Evolutionary conservation across 495 filamentous ascomycete species (phyloP).

Genomic region (Polyplosphaeria fusca): DNA sequence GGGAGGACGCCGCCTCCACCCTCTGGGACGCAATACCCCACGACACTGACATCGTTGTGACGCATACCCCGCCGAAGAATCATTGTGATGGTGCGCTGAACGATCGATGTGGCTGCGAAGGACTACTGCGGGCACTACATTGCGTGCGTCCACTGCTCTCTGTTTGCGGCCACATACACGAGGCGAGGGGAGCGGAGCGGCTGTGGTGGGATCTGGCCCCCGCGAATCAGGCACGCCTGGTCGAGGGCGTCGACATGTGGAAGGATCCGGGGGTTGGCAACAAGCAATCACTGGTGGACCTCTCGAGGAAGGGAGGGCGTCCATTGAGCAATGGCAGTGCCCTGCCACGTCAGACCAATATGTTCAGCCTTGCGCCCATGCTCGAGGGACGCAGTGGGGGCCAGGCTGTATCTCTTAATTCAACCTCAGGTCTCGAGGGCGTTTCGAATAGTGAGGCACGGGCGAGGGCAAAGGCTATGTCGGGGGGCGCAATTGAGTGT

Average conservation of each 20-base stretch:
- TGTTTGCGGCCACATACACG: constrained; percentile 43
- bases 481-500: constrained; percentile 14
- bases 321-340: constrained; percentile 45
- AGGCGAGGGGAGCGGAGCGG: constrained; percentile 48
- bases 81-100: constrained; percentile 34
- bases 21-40: constrained; percentile 48
- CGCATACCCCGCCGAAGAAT: constrained; percentile 40
- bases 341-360: constrained; percentile 31
- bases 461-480: constrained; percentile 12
- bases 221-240: constrained; percentile 33
- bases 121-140: constrained; percentile 28
- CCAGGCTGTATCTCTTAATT: constrained; percentile 21
- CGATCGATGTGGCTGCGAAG: constrained; percentile 37
- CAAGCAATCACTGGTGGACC: constrained; percentile 58
- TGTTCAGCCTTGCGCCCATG: constrained; percentile 5
- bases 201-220: constrained; percentile 52
- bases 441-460: constrained; percentile 21
- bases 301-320: constrained; percentile 48
- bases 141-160: constrained; percentile 38
- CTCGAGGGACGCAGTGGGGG: constrained; percentile 13
- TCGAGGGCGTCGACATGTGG: constrained; percentile 42
- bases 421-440: constrained; percentile 25
- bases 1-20: constrained; percentile 44
- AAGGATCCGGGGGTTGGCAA: constrained; percentile 47
- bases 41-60: constrained; percentile 40